Evolutionary conservation across 2,329 filamentous ascomycete species (phyloP).

Genomic region (Sporothrix protearum): DNA sequence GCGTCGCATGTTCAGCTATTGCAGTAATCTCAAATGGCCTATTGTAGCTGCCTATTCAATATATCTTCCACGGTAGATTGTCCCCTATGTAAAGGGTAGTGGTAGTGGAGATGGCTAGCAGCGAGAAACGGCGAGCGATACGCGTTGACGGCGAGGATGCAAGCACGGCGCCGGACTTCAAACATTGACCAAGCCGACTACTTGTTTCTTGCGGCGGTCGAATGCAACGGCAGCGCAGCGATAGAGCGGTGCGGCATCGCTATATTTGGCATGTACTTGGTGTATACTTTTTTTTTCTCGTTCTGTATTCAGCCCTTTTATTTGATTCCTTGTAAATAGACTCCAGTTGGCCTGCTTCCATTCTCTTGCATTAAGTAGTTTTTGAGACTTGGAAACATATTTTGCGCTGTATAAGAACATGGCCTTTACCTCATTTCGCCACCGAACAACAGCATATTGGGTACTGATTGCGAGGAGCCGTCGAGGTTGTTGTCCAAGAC

Average conservation of each 20-base stretch:
- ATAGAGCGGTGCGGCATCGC: background rate
- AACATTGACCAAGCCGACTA: background rate
- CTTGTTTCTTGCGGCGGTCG: too few relatives aligned
- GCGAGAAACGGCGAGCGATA: background rate
- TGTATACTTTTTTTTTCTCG: background rate
- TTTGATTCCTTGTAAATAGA: conserved; percentile 9
- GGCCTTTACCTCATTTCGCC: background rate
- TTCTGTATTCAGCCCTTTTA: background rate
- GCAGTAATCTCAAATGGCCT: background rate
- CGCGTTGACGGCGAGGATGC: background rate
- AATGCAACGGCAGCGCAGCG: background rate
- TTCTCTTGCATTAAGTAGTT: background rate
- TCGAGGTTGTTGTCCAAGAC: background rate
- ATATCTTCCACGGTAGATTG: background rate
- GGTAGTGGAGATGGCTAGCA: background rate
- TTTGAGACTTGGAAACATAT: background rate
- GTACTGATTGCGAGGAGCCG: too few relatives aligned
- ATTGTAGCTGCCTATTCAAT: background rate
- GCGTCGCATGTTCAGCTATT: background rate
- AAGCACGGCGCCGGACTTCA: background rate
- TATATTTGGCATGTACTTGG: background rate
- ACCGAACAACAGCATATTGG: background rate
- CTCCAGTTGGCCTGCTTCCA: background rate
- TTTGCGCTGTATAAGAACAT: too few relatives aligned
- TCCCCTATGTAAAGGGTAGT: background rate